Base-by-base conservation (phyloP, 2,329 filamentous ascomycete species). In the Huntiella moniliformis region DNA sequence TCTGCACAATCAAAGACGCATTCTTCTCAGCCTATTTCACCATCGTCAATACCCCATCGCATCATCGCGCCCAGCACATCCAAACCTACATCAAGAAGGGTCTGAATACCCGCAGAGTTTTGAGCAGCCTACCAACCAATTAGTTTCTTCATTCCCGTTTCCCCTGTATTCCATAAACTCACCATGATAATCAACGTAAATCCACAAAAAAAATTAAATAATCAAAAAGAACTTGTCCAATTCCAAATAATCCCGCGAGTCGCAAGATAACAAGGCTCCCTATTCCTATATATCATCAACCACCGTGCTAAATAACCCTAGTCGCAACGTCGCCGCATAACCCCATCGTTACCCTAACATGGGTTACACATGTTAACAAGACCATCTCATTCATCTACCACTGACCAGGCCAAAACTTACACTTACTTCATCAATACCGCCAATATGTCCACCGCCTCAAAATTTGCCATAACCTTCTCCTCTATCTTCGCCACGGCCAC, bases 1-100 rank as follows among this genome's bases (percentile, higher is more conserved):
- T 86, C 65, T 96, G 88, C 49, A 98, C 87, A 62, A 98, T 98
- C 74, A 95, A 95, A 67, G 94, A 88, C 51, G 91, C 91, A 65
- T 96, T 88, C 65, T 86, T 82, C 74, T 98, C 91, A 57, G 91
- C 87, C 88, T 44, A 28, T 7, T 39, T 36, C 13, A 31, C 12
- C 7, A n/a, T n/a, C 8, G 15, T 44, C 32, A 37, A n/a, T 31
- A 32, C 36, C 31, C 22, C 22, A 10, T 28, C 22, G 7, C 22
- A 6, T 8, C 22, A 28, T 28, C 22, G 10, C 22, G 22, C 6
- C 22, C 22, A 10, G 6, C 10, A 28, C 22, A 28, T 7, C 22
- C 12, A 34, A 13, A 18, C 81, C 58, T 81, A 98, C 91, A 67
- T 96, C 91, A 67, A 98, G 85, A 60, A 98, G 79, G 61, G 88